These are phyloP conservation scores for Trypanosoma lewisi DNA, from an alignment of 208 protist species.

Conservation along the genomic window DNA sequence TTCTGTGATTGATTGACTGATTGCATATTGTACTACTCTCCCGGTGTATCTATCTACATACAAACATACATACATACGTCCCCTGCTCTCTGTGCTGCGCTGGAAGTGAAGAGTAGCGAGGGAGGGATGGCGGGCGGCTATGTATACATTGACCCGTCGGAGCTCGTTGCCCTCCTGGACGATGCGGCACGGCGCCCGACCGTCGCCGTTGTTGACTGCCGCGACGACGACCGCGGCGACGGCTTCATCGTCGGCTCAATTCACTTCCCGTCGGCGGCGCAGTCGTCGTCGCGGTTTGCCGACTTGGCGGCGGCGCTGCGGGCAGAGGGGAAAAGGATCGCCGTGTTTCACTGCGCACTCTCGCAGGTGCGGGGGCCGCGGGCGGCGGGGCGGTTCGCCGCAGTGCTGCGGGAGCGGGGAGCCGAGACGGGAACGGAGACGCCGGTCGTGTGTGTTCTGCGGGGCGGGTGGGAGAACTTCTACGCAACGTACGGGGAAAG, in stretches of 20 bases:
- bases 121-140: constrained; percentile 37
- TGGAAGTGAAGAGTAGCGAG: too few relatives aligned
- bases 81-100: too few relatives aligned
- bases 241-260: constrained; percentile 61
- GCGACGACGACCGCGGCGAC: constrained; percentile 59
- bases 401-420: constrained; percentile 34
- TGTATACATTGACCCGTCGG: constrained; percentile 48
- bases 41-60: too few relatives aligned
- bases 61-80: too few relatives aligned
- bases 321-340: constrained; percentile 29
- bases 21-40: too few relatives aligned
- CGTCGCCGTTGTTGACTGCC: constrained; percentile 67
- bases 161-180: constrained; percentile 65
- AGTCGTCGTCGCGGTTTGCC: constrained; percentile 32
- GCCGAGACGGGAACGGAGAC: constrained; percentile 31
- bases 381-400: constrained; percentile 50
- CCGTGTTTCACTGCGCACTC: constrained; percentile 76
- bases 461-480: constrained; percentile 69
- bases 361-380: constrained; percentile 72
- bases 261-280: constrained; percentile 41
- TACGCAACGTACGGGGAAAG: constrained; percentile 42
- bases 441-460: constrained; percentile 59
- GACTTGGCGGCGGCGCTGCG: constrained; percentile 36
- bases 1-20: too few relatives aligned
- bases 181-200: constrained; percentile 20